Base-by-base conservation (phyloP, 345 rosid genomes). In the Brassica carinata region DNA sequence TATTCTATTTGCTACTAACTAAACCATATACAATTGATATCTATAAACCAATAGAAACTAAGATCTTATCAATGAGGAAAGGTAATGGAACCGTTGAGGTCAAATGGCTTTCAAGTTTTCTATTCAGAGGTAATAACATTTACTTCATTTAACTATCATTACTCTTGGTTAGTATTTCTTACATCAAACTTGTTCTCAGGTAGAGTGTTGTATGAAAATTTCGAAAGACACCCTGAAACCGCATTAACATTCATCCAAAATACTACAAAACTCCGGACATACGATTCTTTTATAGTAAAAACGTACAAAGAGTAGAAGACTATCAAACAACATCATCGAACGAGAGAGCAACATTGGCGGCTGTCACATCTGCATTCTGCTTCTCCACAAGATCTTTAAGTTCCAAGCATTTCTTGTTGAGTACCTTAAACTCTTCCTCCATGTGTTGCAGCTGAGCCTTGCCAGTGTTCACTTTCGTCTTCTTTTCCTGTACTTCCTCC, bases 41-140 rank as follows among this genome's bases (percentile, higher is more conserved):
- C n/a, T n/a, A n/a, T n/a, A n/a, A n/a, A n/a, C n/a, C n/a, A 40
- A 73, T 1, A 17, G 1, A 70, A 57, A n/a, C n/a, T 57, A 3
- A 7, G 10, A 18, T 59, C 23, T 27, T 43, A 79, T 5, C 65
- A 68, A 79, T 73, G 83, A 73, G 83, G 83, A 79, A 73, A 8
- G 83, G 78, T 31, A 78, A 79, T 79, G 83, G 78, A 61, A 73
- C 78, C 2, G 82, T 73, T 17, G 78, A 79, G 1, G 40, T 79
- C 74, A 73, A n/a, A 79, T 73, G 82, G 69, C 40, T 79, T 79
- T 59, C 78, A 55, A 58, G 78, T 79, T 43, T 73, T 67, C 13
- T 79, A 73, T 31, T 73, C n/a, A n/a, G n/a, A n/a, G n/a, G n/a
- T n/a, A n/a, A n/a, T n/a, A n/a, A n/a, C n/a, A n/a, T n/a, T n/a